Conservation (phyloP, 306 rosid genomes). For the Astragalus membranaceus region DNA sequence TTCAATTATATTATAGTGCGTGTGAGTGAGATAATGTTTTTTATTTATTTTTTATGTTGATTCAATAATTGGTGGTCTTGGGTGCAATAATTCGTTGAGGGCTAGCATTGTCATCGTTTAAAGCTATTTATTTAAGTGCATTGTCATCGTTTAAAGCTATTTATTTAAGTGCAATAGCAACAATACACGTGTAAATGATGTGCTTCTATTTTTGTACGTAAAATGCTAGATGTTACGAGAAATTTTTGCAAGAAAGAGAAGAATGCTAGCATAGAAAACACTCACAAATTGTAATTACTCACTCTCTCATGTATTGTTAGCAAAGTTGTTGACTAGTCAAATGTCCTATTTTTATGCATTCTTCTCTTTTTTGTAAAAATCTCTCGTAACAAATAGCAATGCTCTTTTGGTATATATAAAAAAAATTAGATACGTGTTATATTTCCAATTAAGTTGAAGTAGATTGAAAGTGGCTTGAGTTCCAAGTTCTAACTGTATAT, state of each 20-base stretch:
- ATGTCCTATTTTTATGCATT: too few relatives aligned
- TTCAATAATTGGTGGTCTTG: background rate
- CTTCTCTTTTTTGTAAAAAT: too few relatives aligned
- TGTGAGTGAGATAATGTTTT: background rate
- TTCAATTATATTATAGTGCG: background rate
- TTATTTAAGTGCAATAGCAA: background rate
- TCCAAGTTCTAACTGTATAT: background rate
- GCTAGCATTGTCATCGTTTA: background rate
- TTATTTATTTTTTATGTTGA: background rate
- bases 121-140: background rate
- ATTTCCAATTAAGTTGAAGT: background rate
- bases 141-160: background rate
- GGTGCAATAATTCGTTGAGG: background rate
- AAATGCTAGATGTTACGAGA: too few relatives aligned
- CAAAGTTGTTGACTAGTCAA: too few relatives aligned
- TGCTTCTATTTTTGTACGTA: background rate
- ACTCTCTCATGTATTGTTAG: too few relatives aligned
- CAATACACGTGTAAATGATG: background rate
- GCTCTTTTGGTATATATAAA: too few relatives aligned
- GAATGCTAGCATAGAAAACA: too few relatives aligned
- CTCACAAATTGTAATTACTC: too few relatives aligned
- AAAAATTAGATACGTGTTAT: background rate
- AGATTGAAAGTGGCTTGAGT: background rate
- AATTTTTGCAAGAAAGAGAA: too few relatives aligned
- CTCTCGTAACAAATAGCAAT: too few relatives aligned